These are phyloP conservation scores for Batkoa obscura DNA, from an alignment of 371 early-diverging fungal species.

Conservation along the genomic window DNA sequence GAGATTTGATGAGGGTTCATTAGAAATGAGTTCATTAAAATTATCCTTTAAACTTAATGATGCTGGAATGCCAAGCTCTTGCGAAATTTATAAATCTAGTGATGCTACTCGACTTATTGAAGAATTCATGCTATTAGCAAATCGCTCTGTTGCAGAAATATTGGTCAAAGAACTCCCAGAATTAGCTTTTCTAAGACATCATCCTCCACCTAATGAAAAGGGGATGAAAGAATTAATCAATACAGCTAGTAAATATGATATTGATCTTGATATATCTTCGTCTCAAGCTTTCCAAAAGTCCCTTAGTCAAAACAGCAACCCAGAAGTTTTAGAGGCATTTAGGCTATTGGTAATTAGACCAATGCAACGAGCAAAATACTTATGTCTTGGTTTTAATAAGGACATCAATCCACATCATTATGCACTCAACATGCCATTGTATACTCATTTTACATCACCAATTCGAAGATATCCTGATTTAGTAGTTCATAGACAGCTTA, in stretches of 20 bases:
- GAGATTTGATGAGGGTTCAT: constrained; percentile 58
- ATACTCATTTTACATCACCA: constrained; percentile 97
- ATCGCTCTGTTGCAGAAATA: constrained; percentile 88
- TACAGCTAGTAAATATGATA: not conserved
- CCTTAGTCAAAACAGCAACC: not conserved
- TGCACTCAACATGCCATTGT: constrained; percentile 68
- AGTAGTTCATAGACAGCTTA: constrained; percentile 87
- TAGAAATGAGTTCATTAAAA: constrained; percentile 73
- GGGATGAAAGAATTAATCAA: not conserved
- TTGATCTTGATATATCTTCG: not conserved
- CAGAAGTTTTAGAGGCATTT: not conserved
- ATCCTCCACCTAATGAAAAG: constrained; percentile 35
- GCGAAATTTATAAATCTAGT: constrained; percentile 72
- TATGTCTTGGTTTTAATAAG: constrained; percentile 60
- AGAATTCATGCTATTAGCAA: constrained; percentile 99
- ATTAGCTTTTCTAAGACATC: constrained; percentile 76
- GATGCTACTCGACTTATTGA: constrained; percentile 95
- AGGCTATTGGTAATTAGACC: constrained; percentile 32
- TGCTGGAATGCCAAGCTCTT: constrained; percentile 71
- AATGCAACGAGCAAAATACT: constrained; percentile 90
- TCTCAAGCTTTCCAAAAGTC: not conserved
- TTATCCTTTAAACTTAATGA: constrained; percentile 63
- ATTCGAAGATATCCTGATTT: constrained; percentile 98
- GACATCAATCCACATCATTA: constrained; percentile 46
- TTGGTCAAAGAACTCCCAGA: constrained; percentile 71